phyloP scores from a whole-genome alignment of 1,139 yeast species.

The Diutina mesorugosa region DNA sequence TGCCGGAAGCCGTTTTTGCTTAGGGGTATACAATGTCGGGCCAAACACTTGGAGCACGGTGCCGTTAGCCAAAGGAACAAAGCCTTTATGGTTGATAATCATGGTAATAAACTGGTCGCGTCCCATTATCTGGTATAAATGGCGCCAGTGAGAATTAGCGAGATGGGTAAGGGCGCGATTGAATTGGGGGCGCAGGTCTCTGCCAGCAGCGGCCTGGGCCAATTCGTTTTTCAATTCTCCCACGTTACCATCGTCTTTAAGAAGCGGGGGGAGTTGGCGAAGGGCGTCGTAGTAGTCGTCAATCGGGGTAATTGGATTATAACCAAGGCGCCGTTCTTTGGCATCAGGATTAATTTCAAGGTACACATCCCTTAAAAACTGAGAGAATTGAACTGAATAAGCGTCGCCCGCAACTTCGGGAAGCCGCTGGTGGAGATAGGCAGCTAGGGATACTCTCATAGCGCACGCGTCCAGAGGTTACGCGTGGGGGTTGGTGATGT shows the following conservation, averaged over 20 bases:
- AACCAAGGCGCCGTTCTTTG: not conserved
- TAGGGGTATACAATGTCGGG: not conserved
- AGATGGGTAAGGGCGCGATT: not conserved
- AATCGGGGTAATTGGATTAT: not conserved
- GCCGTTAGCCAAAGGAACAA: not conserved
- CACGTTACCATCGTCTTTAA: not conserved
- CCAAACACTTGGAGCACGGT: not conserved
- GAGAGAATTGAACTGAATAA: not conserved
- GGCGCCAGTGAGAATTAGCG: not conserved
- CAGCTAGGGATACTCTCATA: not conserved
- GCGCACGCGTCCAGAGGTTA: not conserved
- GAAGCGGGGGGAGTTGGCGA: too few relatives aligned
- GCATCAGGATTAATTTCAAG: not conserved
- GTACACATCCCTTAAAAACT: not conserved
- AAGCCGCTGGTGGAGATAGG: not conserved
- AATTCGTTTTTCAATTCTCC: not conserved
- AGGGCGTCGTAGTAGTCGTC: not conserved
- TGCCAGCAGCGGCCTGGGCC: not conserved
- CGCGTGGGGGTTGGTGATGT: not conserved
- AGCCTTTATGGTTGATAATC: not conserved
- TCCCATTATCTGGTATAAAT: not conserved
- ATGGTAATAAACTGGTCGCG: not conserved
- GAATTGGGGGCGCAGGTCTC: not conserved
- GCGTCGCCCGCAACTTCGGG: not conserved
- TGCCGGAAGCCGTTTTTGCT: too few relatives aligned